Conservation (phyloP, 2,329 filamentous ascomycete genomes). For the Aspergillus neoniger region DNA sequence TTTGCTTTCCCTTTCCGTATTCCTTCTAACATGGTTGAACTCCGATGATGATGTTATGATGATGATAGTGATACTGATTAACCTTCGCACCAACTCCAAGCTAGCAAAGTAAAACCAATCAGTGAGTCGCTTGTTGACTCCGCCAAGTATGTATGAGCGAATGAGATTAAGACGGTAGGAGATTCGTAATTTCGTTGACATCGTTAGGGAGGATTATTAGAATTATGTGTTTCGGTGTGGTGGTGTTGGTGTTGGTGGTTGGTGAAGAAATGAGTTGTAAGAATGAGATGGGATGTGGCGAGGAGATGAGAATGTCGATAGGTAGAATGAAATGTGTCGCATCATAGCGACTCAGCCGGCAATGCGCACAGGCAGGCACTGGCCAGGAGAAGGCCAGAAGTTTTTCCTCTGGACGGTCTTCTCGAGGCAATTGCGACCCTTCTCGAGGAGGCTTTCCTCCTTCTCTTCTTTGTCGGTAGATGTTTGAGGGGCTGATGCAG, state of each 20-base stretch:
- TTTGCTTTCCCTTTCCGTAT: not conserved
- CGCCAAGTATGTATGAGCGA: constrained; percentile 4
- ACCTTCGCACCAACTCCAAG: constrained; percentile 8
- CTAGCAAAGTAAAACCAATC: constrained; percentile 2
- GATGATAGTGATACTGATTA: not conserved
- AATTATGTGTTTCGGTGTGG: not conserved
- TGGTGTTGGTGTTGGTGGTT: not conserved
- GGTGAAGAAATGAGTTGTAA: not conserved
- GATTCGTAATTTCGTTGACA: constrained; percentile 9
- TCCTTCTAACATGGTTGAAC: not conserved
- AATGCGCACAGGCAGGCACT: constrained; percentile 27
- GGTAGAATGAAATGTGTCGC: not conserved
- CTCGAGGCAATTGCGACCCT: constrained; percentile 32
- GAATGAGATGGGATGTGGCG: not conserved
- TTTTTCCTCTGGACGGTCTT: constrained; percentile 27
- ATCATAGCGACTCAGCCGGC: constrained; percentile 11
- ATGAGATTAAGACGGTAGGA: constrained; percentile 5
- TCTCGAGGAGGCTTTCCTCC: constrained; percentile 27
- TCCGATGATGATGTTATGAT: not conserved
- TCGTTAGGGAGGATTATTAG: constrained; percentile 9
- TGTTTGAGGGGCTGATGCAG: not conserved
- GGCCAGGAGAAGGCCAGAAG: constrained; percentile 28
- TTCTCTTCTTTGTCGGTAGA: constrained; percentile 13
- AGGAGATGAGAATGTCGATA: not conserved
- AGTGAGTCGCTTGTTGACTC: constrained; percentile 2